Base-by-base conservation (phyloP, 306 rosid genomes). In the Erythrophleum fordii region DNA sequence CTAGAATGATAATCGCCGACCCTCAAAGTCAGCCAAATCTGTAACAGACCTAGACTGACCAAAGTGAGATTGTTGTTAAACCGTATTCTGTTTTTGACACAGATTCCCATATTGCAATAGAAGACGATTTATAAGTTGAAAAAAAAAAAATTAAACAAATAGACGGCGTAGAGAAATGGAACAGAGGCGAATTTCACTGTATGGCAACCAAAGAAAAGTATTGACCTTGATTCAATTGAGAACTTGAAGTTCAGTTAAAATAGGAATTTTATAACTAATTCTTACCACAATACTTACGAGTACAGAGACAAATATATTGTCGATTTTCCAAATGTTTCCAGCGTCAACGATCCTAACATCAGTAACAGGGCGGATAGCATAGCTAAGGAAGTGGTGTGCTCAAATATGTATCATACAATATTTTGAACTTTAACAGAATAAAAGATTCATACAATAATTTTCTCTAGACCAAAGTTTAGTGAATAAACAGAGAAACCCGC, bases 391-490 rank as follows among this genome's bases (percentile, higher is more conserved):
- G 1, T 25, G 22, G n/a, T 41, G 75, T 41, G 75, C 23, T 68
- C 62, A 31, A 74, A 22, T 34, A 82, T 45, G 75, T 37, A 71
- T 37, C n/a, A 23, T n/a, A 66, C 39, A 39, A 37, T 13, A 48
- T 46, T 65, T 13, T 68, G 78, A 79, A 48, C 68, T 55, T 77
- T 51, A 18, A 23, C 23, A 67, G n/a, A n/a, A n/a, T n/a, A n/a
- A n/a, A n/a, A n/a, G 11, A 78, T n/a, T 34, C 66, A 61, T 44
- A 52, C 18, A 51, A 31, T 20, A 76, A 65, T 70, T 56, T 76
- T 77, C 52, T 67, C 48, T 10, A 10, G 55, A 34, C 20, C 23
- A 2, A 67, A 82, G 67, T 25, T 59, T 60, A 34, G 68, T 67
- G 34, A 61, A 51, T 51, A 48, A 69, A 76, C 3, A 71, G 22